Evolutionary conservation across 2,329 filamentous ascomycete species (phyloP).

Genomic region (Cylindrodendrum hubeiense): DNA sequence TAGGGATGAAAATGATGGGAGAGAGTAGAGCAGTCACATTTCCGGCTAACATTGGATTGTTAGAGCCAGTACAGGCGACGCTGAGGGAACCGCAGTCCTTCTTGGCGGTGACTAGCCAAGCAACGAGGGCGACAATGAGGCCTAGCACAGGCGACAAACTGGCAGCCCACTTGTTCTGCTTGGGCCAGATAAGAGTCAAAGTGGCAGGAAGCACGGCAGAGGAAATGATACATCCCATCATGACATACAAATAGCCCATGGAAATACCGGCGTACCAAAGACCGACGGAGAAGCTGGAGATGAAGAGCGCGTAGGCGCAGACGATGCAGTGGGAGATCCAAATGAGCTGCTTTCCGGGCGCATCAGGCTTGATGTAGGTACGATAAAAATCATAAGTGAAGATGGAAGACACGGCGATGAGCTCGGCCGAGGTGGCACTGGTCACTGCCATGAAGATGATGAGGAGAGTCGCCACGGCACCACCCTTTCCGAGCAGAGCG

Average conservation of each 20-base stretch:
- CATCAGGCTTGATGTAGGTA: conserved; percentile 74
- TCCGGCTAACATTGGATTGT: conserved; percentile 88
- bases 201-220: conserved; percentile 87
- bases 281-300: conserved; percentile 83
- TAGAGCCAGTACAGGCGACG: conserved; percentile 82
- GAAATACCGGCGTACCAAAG: conserved; percentile 80
- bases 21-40: conserved; percentile 87
- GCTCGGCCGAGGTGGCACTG: conserved; percentile 70
- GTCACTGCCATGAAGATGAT: conserved; percentile 44
- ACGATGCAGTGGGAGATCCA: conserved; percentile 83
- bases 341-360: conserved; percentile 81
- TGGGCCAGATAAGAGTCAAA: conserved; percentile 83
- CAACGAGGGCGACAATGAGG: conserved; percentile 73
- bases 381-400: conserved; percentile 84
- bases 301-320: conserved; percentile 77
- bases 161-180: conserved; percentile 81
- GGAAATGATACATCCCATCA: conserved; percentile 94
- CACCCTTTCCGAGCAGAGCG: conserved; percentile 72
- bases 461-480: conserved; percentile 39
- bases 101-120: conserved; percentile 79
- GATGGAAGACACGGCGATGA: conserved; percentile 87
- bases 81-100: conserved; percentile 75
- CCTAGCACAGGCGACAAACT: conserved; percentile 76
- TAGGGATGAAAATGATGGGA: conserved; percentile 78
- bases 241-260: conserved; percentile 89